These are phyloP conservation scores for Thalassiosira livingstoniorum DNA, from an alignment of 352 stramenopile species.

Conservation along the genomic window DNA sequence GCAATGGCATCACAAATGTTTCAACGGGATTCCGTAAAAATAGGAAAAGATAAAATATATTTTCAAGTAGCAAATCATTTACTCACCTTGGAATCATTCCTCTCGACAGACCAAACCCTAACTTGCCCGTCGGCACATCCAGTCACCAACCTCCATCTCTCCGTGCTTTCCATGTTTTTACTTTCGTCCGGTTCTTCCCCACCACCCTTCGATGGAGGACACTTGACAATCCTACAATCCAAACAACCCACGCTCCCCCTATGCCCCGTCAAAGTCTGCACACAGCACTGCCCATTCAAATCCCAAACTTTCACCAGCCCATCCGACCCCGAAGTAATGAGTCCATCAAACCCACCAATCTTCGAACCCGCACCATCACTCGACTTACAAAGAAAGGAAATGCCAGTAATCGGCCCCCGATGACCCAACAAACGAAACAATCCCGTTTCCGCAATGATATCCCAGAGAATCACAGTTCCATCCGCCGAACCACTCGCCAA, in stretches of 20 bases:
- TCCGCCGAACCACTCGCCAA: constrained; percentile 79
- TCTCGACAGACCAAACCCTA: constrained; percentile 75
- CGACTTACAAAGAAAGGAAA: constrained; percentile 69
- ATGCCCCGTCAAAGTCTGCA: constrained; percentile 83
- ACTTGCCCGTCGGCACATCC: constrained; percentile 80
- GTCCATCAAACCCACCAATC: constrained; percentile 58
- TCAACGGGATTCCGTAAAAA: no score
- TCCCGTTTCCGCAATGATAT: constrained; percentile 82
- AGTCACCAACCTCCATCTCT: constrained; percentile 74
- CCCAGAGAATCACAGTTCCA: constrained; percentile 84
- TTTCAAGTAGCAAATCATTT: no score
- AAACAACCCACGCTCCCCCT: constrained; percentile 71
- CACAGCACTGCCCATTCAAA: constrained; percentile 83
- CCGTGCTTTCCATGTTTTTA: constrained; percentile 2
- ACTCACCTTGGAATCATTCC: constrained; percentile 29
- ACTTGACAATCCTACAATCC: constrained; percentile 46
- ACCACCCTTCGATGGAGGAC: constrained; percentile 4
- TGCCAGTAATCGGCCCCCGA: constrained; percentile 73
- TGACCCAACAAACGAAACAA: constrained; percentile 83
- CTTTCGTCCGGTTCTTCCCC: constrained; percentile 17
- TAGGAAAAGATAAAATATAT: no score
- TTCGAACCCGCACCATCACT: background rate
- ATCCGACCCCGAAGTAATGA: constrained; percentile 80
- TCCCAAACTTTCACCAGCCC: constrained; percentile 86
- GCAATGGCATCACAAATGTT: no score